Evolutionary conservation across 495 filamentous ascomycete species (phyloP).

Genomic region (Xylaria acuta): DNA sequence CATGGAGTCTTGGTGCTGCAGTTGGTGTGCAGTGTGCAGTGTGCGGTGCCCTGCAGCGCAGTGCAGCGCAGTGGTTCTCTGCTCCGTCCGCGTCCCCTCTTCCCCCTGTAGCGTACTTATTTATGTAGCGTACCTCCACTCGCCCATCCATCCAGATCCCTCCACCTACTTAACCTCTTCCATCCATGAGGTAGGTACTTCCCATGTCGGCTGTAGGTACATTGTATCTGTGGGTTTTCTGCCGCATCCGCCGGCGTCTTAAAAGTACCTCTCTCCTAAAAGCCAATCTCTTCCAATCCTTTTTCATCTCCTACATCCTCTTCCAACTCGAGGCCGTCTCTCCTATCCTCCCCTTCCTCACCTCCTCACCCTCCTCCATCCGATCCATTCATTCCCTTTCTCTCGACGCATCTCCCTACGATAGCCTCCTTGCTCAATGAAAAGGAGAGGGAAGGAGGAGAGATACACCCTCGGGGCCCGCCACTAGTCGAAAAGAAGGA

Average conservation of each 20-base stretch:
- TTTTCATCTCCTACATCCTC: constrained; percentile 62
- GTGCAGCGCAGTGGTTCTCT: constrained; percentile 21
- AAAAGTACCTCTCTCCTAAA: constrained; percentile 52
- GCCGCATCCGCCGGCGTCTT: constrained; percentile 49
- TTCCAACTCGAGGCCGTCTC: constrained; percentile 63
- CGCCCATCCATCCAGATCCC: constrained; percentile 12
- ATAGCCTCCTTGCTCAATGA: constrained; percentile 51
- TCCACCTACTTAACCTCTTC: constrained; percentile 19
- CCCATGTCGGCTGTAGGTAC: constrained; percentile 25
- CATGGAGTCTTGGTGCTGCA: constrained; percentile 34
- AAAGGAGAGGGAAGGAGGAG: constrained; percentile 49
- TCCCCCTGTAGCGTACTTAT: constrained; percentile 12
- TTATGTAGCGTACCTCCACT: constrained; percentile 8
- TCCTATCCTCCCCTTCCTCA: constrained; percentile 57
- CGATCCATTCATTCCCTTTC: constrained; percentile 61
- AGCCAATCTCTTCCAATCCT: constrained; percentile 59
- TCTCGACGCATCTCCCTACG: constrained; percentile 41
- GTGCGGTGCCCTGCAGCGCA: constrained; percentile 15
- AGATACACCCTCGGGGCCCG: constrained; percentile 41
- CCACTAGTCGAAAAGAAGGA: constrained; percentile 35
- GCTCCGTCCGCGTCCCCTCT: background rate
- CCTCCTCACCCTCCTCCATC: constrained; percentile 56
- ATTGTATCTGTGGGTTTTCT: constrained; percentile 30
- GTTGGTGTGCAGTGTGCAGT: constrained; percentile 31
- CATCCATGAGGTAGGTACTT: constrained; percentile 2